Evolutionary conservation across 2,329 filamentous ascomycete genomes (phyloP).

Genomic region (Amesomyces nigricolor): DNA sequence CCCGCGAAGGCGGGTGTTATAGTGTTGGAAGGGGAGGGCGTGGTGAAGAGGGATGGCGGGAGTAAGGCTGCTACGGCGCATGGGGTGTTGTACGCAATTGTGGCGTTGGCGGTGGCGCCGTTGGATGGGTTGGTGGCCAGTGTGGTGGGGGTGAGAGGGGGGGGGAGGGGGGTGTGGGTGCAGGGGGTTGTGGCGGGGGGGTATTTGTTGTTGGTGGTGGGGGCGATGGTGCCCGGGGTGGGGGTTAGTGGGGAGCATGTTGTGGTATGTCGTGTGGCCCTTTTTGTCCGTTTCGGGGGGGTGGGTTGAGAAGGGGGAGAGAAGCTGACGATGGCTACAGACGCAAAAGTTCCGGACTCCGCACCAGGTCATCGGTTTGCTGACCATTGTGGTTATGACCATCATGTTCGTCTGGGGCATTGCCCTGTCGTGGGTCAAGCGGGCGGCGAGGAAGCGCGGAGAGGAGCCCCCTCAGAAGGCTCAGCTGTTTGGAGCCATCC

Average conservation of each 20-base stretch:
- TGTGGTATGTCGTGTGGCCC: conserved; percentile 6
- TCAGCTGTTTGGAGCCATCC: conserved; percentile 14
- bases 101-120: conserved; percentile 24
- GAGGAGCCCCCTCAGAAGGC: conserved; percentile 17
- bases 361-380: conserved; percentile 27
- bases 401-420: conserved; percentile 21
- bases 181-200: conserved; percentile 19
- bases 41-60: background rate
- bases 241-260: conserved; percentile 22
- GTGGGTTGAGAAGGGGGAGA: background rate
- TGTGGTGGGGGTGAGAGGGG: conserved; percentile 16
- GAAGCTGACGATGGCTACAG: conserved; percentile 4
- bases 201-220: conserved; percentile 23
- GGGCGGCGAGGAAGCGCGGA: conserved; percentile 15
- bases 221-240: conserved; percentile 25
- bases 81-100: conserved; percentile 24
- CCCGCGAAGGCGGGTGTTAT: no score
- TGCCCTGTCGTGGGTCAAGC: conserved; percentile 15
- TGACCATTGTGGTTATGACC: conserved; percentile 22
- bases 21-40: no score
- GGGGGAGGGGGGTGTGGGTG: conserved; percentile 20
- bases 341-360: conserved; percentile 23
- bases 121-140: conserved; percentile 23
- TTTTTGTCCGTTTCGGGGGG: background rate
- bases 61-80: conserved; percentile 22